Base-by-base conservation (phyloP, 1,284 basidiomycete genomes). In the Inonotus hispidus region DNA sequence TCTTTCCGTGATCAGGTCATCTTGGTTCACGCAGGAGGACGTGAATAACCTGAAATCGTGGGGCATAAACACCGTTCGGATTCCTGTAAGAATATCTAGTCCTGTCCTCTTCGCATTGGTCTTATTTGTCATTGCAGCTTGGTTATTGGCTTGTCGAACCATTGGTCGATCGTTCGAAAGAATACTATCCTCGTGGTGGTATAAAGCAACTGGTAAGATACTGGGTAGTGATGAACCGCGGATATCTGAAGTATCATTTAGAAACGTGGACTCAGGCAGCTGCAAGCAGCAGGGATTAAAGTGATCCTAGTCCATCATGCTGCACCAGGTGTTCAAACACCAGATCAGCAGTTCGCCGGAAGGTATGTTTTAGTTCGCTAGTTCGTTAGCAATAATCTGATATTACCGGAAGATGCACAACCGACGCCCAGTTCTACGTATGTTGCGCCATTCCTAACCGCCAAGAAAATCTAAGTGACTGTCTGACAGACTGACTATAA, bases 91-190 rank as follows among this genome's bases (percentile, higher is more conserved):
- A 69, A 2, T 3, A 38, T 32, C 23, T 29, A 35, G 23, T 39
- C 37, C 21, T 56, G 16, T 54, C 25, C 38, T 23, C 25, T 14
- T 25, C 5, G 23, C n/a, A 11, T 59, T 25, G 1, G 19, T 21
- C 16, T 25, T 50, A 3, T 38, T 23, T 27, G 25, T n/a, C 3
- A 43, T 23, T 35, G 27, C 43, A 90, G 87, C 79, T 92, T 25
- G 89, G 90, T 0, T 92, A 86, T 69, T 92, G 90, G 90, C 85
- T 92, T 50, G 73, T 92, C 14, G 90, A 92, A 69, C 76, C 75
- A 6, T 74, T 92, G 6, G 89, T 92, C 0, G 69, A 90, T 68
- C 77, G 84, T 3, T 68, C 70, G 0, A 77, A 72, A 1, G 90
- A 92, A 68, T 80, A 77, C 50, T 92, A 80, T 67, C 84, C 88